A percentile compares a stretch with the other conserved stretches of the same genome.
Evolutionary conservation across 768 basidiomycete genomes (phyloP).

Genomic region (Pholiota microspora): DNA sequence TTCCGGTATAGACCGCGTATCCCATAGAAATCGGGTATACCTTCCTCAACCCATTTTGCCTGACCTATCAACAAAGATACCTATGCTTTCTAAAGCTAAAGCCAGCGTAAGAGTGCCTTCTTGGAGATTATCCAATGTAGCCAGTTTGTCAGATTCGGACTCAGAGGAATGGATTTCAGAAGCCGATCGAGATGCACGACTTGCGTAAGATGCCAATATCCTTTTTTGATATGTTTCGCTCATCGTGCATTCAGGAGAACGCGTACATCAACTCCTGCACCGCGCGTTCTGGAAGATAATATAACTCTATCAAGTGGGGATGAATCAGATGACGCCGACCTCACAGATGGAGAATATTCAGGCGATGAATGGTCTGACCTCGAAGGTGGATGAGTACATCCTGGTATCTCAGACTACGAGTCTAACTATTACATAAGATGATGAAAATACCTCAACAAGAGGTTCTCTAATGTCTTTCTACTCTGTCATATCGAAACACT

Average conservation of each 20-base stretch:
- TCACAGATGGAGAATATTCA: constrained; percentile 54
- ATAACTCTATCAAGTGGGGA: constrained; percentile 62
- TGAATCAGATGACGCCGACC: constrained; percentile 76
- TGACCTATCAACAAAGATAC: constrained; percentile 28
- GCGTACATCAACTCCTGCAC: constrained; percentile 43
- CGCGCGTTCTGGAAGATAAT: constrained; percentile 39
- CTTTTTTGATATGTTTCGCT: neutral
- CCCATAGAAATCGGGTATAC: constrained; percentile 52
- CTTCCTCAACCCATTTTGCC: constrained; percentile 32
- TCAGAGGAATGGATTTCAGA: constrained; percentile 62
- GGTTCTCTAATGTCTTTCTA: constrained; percentile 42
- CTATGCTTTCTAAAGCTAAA: constrained; percentile 17
- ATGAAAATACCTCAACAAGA: constrained; percentile 15
- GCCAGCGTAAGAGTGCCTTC: constrained; percentile 9
- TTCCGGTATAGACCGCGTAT: constrained; percentile 16
- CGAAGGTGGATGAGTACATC: constrained; percentile 29
- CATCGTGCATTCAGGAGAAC: constrained; percentile 38
- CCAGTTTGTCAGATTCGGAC: constrained; percentile 61
- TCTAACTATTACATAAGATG: constrained; percentile 12
- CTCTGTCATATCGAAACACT: constrained; percentile 46
- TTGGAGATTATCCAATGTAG: constrained; percentile 22
- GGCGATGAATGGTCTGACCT: constrained; percentile 48
- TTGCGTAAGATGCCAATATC: constrained; percentile 50
- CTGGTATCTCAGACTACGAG: neutral
- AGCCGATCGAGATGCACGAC: constrained; percentile 65